Evolutionary conservation across 495 filamentous ascomycete genomes (phyloP), one percentile per base, ranked within the genome.

Genomic region (Chaetomium fimeti): DNA sequence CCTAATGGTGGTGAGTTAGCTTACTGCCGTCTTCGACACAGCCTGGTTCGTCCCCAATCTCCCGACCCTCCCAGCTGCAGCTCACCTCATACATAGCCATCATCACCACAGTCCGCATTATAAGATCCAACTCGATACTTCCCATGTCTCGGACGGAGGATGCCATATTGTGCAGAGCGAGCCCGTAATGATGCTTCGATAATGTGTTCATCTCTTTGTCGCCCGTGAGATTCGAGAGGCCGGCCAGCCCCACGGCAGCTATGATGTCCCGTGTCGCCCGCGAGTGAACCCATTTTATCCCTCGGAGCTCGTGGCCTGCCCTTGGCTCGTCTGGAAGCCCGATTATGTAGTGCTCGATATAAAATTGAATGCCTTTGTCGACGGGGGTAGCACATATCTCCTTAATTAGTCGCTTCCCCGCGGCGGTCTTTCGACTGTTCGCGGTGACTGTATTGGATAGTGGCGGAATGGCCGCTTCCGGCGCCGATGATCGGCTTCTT

Each of bases 61-160:
- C 3, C 8, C 32, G 8, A 5, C 8, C 32, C 32, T 36, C 4
- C 12, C 43, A 0, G 24, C 13, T n/a, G 2, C 6, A 25, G 60
- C 71, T 71, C 62, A 81, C 79, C 73, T 82, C 80, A 52, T 79
- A 82, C 68, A 81, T 69, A 9, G 79, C 79, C 54, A 82, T 74
- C 57, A 79, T 73, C 24, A 82, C 74, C 9, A 80, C 71, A 9
- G 68, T 65, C 18, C 76, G 72, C n/a, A 78, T 11, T 8, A 72
- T 55, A 38, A 74, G 57, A 28, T 72, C 66, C 20, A 79, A 16
- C 24, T 74, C 68, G 2, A 71, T 48, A 13, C 64, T 63, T 0
- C 68, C 48, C 45, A 70, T 57, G 27, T 69, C 68, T 57, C 65
- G 63, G 22, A 82, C 66, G 11, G 77, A 57, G 28, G 72, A 62